Evolutionary conservation across 1,139 yeast genomes (phyloP), one percentile per base, ranked within the genome.

Genomic region (Magnusiomyces suaveolens): DNA sequence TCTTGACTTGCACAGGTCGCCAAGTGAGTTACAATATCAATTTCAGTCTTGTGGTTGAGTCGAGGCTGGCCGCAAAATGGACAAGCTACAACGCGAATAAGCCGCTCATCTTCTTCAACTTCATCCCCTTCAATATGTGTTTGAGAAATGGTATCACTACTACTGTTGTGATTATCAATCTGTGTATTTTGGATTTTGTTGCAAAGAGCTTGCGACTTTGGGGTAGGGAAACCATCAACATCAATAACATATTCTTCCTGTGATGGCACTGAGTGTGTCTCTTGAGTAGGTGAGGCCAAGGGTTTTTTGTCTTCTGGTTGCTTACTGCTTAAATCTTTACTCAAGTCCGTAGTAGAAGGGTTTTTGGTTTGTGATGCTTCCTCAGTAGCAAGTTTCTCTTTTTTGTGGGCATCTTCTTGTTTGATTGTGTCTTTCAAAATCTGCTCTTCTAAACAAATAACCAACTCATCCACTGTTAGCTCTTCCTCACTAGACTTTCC

Each of bases 1-100:
- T 84, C 87, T 58, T 82, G 82, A 25, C 87, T 81, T 0, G 88
- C 83, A 69, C 98, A 92, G 1, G 88, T 81, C 0, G 96, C 94
- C 59, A 90, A 77, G 71, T 92, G 98, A 1, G 89, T 83, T 25
- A 87, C 80, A 52, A 88, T 80, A 62, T 88, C 95, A 48, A 77
- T 63, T 62, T 83, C 83, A 54, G 77, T 75, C 60, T 77, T 75
- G 60, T 78, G 77, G 14, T 78, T 73, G 50, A 84, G 74, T 33
- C 84, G 72, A 46, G 82, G 81, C 59, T 81, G 79, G 49, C 76
- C 75, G 68, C 97, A 90, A 12, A 85, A 75, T 0, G 97, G 97
- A 64, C 97, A 89, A 46, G 75, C 72, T 58, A 81, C 83, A 60
- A 87, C 71, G 56, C 77, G 79, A 63, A 86, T 76, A 46, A 83